phyloP scores from a whole-genome alignment of 192 early-diverging fungal genomes.

The Coemansia sp. region DNA sequence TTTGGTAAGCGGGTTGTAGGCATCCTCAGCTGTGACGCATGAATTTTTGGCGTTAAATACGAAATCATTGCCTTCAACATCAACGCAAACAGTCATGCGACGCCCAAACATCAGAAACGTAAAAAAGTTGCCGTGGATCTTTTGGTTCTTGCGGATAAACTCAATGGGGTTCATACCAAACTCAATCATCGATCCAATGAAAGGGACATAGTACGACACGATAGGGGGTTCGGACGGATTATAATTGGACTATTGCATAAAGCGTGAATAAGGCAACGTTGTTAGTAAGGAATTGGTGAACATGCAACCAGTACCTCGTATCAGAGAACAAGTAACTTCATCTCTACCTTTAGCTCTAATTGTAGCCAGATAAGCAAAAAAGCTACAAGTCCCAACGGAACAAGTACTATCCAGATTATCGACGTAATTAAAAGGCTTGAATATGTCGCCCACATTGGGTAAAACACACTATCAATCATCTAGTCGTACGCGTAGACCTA shows the following conservation, averaged over 20 bases:
- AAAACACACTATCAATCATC: background rate
- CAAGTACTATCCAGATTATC: background rate
- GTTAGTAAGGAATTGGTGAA: background rate
- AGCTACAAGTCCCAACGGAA: slow-evolving; percentile 13
- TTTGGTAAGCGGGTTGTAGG: slow-evolving; percentile 89
- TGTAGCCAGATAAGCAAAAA: slow-evolving; percentile 42
- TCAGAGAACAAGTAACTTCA: background rate
- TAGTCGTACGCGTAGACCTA: background rate
- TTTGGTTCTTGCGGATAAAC: slow-evolving; percentile 80
- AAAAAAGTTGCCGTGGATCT: slow-evolving; percentile 85
- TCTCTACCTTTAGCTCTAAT: slow-evolving; percentile 36
- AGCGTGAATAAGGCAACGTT: background rate
- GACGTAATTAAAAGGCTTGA: background rate
- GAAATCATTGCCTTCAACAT: slow-evolving; percentile 93
- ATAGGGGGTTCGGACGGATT: slow-evolving; percentile 65
- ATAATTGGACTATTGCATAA: slow-evolving; percentile 3
- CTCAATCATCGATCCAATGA: slow-evolving; percentile 80
- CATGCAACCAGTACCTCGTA: background rate
- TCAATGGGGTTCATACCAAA: slow-evolving; percentile 89
- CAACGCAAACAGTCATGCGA: slow-evolving; percentile 84
- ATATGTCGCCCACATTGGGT: background rate
- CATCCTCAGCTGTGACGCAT: slow-evolving; percentile 85
- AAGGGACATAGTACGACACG: slow-evolving; percentile 77
- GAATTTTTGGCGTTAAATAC: slow-evolving; percentile 90
- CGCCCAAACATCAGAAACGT: slow-evolving; percentile 92